Base-by-base conservation (phyloP, 345 rosid genomes). In the Pelargonium nanum region DNA sequence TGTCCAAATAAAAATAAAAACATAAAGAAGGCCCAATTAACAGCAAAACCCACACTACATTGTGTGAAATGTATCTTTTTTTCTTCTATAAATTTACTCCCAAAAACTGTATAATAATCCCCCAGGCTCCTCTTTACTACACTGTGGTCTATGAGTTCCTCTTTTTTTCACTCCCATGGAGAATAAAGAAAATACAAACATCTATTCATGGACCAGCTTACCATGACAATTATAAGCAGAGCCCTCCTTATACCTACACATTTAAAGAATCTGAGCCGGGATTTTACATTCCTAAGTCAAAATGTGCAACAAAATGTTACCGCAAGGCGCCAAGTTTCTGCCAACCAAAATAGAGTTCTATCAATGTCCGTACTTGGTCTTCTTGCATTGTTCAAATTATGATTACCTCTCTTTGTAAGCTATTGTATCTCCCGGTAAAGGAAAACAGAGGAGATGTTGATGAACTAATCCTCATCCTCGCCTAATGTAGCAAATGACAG, bases 401-500 rank as follows among this genome's bases (percentile, higher is more conserved):
- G 56, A 24, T 63, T 45, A 50, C 56, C 61, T 55, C 56, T 34
- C 28, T 53, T 24, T 58, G 26, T 58, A 22, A 24, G 22, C 19
- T 44, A 58, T 26, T 55, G 15, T 40, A 2, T 28, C n/a, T 50
- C 57, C 40, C 4, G 21, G 66, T n/a, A 52, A 24, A 12, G n/a
- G 28, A 58, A 67, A 62, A 61, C 56, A 26, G 48, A 59, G 59
- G 60, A 54, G 52, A 23, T 53, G 53, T 24, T 28, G 57, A 26
- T 19, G 20, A 68, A 53, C 77, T 86, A 83, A 65, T 86, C 85
- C 22, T 81, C 88, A 22, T 91, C 98, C 32, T 81, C 91, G 5
- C 72, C 51, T 69, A 89, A 62, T 26, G 72, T 63, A 20, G 97
- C 79, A 68, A 92, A 92, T 13, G 91, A 80, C 75, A 92, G 85